Conservation (phyloP, 2,329 filamentous ascomycete genomes). For the Macrophomina pseudophaseolina region DNA sequence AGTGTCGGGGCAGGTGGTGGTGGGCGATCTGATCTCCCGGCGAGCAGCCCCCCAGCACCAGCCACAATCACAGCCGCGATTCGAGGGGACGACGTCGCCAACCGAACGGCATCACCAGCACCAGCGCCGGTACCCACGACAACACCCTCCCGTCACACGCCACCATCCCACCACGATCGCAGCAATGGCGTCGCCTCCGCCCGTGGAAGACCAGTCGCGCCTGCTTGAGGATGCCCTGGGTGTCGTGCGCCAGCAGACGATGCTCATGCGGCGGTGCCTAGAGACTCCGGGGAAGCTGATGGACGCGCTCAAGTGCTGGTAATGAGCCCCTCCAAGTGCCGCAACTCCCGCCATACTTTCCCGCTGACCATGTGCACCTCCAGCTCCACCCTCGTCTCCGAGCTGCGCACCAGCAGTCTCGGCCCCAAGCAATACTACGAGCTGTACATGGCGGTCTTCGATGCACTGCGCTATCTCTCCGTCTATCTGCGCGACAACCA, state of each 20-base stretch:
- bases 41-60: conserved; percentile 15
- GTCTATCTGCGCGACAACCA: conserved; percentile 97
- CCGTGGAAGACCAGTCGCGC: conserved; percentile 70
- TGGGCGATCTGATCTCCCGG: conserved; percentile 1
- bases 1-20: neutral
- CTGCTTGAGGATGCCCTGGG: conserved; percentile 96
- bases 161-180: conserved; percentile 58
- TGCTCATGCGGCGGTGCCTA: conserved; percentile 95
- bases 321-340: conserved; percentile 33
- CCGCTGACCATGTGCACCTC: conserved; percentile 28
- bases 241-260: conserved; percentile 95
- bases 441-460: conserved; percentile 98
- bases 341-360: neutral
- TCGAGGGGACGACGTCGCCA: conserved; percentile 25
- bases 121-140: conserved; percentile 19
- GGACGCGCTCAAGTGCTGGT: conserved; percentile 99
- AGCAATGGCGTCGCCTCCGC: conserved; percentile 54
- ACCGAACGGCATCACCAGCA: conserved; percentile 24
- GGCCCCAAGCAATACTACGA: conserved; percentile 99
- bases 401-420: conserved; percentile 93
- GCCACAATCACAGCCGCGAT: conserved; percentile 14
- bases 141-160: conserved; percentile 25
- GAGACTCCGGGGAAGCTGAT: conserved; percentile 98
- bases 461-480: conserved; percentile 93
- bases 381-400: conserved; percentile 97